A percentile compares a stretch with the other conserved stretches of the same genome.
Evolutionary conservation across 2,329 filamentous ascomycete genomes (phyloP).

Genomic region (Aspergillus oerlinghausenensis): DNA sequence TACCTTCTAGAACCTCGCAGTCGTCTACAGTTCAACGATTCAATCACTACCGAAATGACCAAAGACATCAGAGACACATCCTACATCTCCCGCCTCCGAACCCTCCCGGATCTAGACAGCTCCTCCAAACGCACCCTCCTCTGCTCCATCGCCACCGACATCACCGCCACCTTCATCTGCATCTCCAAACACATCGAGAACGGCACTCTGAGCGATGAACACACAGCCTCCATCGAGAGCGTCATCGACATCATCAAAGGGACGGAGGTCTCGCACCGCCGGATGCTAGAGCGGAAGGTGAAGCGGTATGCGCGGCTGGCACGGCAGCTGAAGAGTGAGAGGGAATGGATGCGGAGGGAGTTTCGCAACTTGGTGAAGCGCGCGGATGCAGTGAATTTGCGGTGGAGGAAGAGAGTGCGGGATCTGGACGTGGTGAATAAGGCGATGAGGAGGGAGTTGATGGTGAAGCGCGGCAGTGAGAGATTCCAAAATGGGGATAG

Average conservation of each 20-base stretch:
- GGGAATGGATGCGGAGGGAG: constrained; percentile 16
- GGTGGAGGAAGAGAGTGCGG: constrained; percentile 12
- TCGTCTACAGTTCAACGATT: not conserved
- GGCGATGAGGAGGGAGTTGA: constrained; percentile 4
- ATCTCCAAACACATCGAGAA: constrained; percentile 23
- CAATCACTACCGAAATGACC: constrained; percentile 1
- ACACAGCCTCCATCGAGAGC: constrained; percentile 23
- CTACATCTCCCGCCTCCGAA: constrained; percentile 15
- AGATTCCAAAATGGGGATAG: constrained; percentile 1
- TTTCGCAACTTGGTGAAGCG: constrained; percentile 15
- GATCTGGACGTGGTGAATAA: constrained; percentile 1
- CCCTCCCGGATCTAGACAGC: constrained; percentile 18
- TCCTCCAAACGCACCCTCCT: constrained; percentile 23
- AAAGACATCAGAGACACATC: not conserved
- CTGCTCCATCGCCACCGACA: constrained; percentile 26
- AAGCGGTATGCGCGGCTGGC: constrained; percentile 13
- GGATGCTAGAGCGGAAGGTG: constrained; percentile 17
- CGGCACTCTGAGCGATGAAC: constrained; percentile 18
- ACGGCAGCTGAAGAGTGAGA: constrained; percentile 15
- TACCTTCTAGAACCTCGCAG: not conserved
- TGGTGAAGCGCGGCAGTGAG: not conserved
- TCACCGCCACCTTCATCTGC: constrained; percentile 24
- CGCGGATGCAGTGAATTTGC: constrained; percentile 12
- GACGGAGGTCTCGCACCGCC: constrained; percentile 13
- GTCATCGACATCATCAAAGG: constrained; percentile 23